Conservation (phyloP, 2,329 filamentous ascomycete species). For the Colletotrichum tabaci region DNA sequence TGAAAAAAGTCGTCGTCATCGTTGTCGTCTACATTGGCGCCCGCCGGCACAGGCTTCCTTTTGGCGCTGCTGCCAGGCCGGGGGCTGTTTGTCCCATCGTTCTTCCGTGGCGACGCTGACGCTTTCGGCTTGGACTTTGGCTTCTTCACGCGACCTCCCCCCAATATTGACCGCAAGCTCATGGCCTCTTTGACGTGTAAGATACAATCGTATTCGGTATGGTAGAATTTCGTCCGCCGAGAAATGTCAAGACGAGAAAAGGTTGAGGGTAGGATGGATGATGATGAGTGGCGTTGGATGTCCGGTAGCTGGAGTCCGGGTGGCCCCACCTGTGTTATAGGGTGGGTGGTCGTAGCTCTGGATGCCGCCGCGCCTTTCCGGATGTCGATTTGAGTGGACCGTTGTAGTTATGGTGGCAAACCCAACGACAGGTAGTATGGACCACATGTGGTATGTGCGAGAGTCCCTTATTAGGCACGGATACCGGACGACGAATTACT, state of each 20-base stretch:
- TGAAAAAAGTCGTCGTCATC: slow-evolving; percentile 51
- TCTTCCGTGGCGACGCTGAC: slow-evolving; percentile 47
- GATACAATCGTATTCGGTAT: slow-evolving; percentile 16
- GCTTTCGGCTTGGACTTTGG: slow-evolving; percentile 41
- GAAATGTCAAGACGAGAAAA: not conserved
- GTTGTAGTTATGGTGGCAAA: slow-evolving; percentile 25
- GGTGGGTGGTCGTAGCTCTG: not conserved
- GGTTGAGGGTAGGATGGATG: slow-evolving; percentile 15
- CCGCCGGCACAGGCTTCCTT: slow-evolving; percentile 36
- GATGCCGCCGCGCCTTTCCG: slow-evolving; percentile 11
- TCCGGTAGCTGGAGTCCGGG: slow-evolving; percentile 27
- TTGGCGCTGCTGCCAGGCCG: slow-evolving; percentile 5
- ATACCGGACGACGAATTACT: slow-evolving; percentile 5
- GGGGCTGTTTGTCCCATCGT: slow-evolving; percentile 35
- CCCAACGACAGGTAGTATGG: slow-evolving; percentile 7
- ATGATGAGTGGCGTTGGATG: slow-evolving; percentile 8
- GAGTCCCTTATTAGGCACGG: not conserved
- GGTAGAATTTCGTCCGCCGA: not conserved
- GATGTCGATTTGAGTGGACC: slow-evolving; percentile 26
- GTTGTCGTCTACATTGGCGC: slow-evolving; percentile 6
- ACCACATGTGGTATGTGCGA: slow-evolving; percentile 5
- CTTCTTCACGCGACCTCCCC: slow-evolving; percentile 55
- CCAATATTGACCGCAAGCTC: slow-evolving; percentile 56
- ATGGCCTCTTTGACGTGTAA: slow-evolving; percentile 29
- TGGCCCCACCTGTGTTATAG: slow-evolving; percentile 18